Base-by-base conservation (phyloP, 176 grass and related monocot species). In the Oryza meridionalis region DNA sequence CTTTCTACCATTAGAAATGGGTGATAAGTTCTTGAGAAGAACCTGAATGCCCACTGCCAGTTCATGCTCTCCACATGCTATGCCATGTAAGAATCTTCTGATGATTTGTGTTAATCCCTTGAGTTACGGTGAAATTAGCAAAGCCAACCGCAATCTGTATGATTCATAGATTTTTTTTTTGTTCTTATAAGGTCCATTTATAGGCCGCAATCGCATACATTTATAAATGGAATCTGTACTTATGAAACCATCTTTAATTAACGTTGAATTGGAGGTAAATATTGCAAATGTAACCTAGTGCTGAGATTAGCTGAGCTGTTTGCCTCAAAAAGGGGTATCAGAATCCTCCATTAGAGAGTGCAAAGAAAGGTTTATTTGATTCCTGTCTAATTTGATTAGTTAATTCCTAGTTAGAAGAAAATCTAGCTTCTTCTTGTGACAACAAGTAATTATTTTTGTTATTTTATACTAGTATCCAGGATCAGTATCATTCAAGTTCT, bases 341-440 rank as follows among this genome's bases (percentile, higher is more conserved):
- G 19, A 62, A 22, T 24, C 58, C 7, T 24, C 7, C 58, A 62
- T 10, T 62, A 62, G 55, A n/a, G 55, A n/a, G 58, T 24, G 21
- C 8, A 0, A 62, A 62, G 8, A 62, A 24, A 24, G 7, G 58
- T 24, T 62, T 0, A 31, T 62, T 13, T 62, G 21, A 24, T 24
- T 24, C n/a, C 58, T 62, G 1, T 62, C n/a, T 9, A 62, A 62
- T 62, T 62, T 68, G 43, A 51, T 68, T 19, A 35, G 17, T 51
- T 40, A 58, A 58, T 32, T 81, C 46, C 40, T 62, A 63, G 29
- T 64, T 73, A 45, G 38, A 26, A 73, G 10, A 14, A 82, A 73
- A 46, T 46, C 11, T 73, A 62, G 26, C 55, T 38, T 10, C 53
- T 64, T 21, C 61, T 14, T n/a, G 6, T 31, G 37, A 64, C 38